These are phyloP conservation scores for Lasiodiplodia sp. DNA, from an alignment of 2,329 filamentous ascomycete genomes.

Conservation along the genomic window DNA sequence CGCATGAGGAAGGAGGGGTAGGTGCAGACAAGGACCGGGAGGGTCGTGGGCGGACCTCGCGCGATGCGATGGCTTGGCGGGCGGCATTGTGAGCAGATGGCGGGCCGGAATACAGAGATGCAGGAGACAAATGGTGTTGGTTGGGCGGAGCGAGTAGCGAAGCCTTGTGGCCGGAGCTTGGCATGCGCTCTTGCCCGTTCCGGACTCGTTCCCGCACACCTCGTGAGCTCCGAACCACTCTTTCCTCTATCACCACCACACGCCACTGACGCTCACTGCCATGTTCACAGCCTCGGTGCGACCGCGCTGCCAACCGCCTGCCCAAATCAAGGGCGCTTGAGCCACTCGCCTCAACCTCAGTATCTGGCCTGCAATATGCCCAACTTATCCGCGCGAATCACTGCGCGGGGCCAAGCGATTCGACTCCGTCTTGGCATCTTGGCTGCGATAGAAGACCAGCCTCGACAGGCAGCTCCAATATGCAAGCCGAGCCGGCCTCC, in stretches of 20 bases:
- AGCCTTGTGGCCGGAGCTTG: conserved; percentile 22
- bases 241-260: neutral
- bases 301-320: neutral
- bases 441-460: conserved; percentile 7
- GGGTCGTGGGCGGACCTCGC: neutral
- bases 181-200: neutral
- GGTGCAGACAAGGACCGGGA: neutral
- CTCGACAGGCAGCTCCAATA: conserved; percentile 19
- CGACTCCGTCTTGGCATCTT: conserved; percentile 11
- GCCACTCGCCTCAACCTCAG: neutral
- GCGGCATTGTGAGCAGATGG: conserved; percentile 1
- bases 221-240: neutral
- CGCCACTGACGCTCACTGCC: neutral
- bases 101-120: neutral
- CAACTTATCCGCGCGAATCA: conserved; percentile 21
- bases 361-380: neutral
- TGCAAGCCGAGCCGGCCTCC: neutral
- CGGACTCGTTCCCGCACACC: neutral
- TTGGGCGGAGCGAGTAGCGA: conserved; percentile 1
- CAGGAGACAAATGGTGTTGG: neutral
- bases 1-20: neutral
- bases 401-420: neutral
- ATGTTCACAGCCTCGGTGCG: neutral
- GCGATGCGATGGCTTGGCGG: conserved; percentile 4
- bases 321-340: neutral